These are phyloP conservation scores for Bryoglossum gracile DNA, from an alignment of 495 filamentous ascomycete genomes.

Conservation along the genomic window DNA sequence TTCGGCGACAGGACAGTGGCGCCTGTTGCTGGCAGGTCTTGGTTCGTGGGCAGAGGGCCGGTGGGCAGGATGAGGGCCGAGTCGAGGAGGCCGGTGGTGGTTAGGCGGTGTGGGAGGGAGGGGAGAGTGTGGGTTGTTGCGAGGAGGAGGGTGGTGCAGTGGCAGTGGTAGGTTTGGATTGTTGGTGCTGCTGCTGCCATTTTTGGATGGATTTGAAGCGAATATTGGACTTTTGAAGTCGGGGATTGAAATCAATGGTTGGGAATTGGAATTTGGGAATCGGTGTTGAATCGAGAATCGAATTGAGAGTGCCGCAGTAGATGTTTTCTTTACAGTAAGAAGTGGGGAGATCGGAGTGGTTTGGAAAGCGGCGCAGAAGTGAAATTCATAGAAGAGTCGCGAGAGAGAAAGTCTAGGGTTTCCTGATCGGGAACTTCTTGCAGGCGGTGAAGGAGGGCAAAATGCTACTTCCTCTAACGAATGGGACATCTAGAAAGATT, in stretches of 20 bases:
- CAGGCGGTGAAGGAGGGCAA: too few species aligned
- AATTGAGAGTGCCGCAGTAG: too few species aligned
- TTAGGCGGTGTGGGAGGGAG: slow-evolving; percentile 46
- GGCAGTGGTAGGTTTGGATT: slow-evolving; percentile 59
- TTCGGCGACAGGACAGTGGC: slow-evolving; percentile 25
- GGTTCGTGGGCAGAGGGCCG: slow-evolving; percentile 16
- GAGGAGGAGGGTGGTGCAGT: slow-evolving; percentile 65
- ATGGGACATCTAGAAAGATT: too few species aligned
- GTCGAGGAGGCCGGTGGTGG: slow-evolving; percentile 29
- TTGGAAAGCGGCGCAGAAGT: too few species aligned
- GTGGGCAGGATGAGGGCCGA: slow-evolving; percentile 38
- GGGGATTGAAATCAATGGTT: neutral
- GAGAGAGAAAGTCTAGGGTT: too few species aligned
- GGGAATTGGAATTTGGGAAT: neutral
- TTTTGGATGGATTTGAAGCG: neutral
- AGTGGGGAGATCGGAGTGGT: too few species aligned
- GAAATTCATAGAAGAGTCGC: too few species aligned
- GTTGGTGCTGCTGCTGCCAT: slow-evolving; percentile 8
- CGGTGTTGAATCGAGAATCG: neutral
- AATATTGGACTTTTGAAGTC: neutral
- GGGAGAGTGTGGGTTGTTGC: slow-evolving; percentile 52
- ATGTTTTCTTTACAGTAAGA: too few species aligned
- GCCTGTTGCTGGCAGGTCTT: slow-evolving; percentile 17
- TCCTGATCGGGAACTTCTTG: too few species aligned
- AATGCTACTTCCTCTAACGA: too few species aligned